These are phyloP conservation scores for Astrothelium macrocarpum DNA, from an alignment of 495 filamentous ascomycete genomes.

Conservation along the genomic window DNA sequence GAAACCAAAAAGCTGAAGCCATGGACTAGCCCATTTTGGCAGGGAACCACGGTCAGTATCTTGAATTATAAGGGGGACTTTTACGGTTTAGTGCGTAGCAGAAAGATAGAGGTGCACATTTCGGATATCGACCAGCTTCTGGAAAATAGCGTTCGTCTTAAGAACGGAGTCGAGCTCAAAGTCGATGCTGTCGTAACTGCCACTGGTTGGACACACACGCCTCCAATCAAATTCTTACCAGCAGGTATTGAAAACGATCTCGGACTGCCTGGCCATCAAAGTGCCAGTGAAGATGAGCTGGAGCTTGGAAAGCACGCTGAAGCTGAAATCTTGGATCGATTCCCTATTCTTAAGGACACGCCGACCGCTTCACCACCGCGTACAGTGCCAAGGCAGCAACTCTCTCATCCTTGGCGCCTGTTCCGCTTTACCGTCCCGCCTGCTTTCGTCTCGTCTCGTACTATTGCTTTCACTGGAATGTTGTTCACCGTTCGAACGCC, in stretches of 20 bases:
- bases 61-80: constrained; percentile 11
- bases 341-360: constrained; percentile 49
- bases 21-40: constrained; percentile 8
- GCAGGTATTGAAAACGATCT: constrained; percentile 22
- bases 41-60: constrained; percentile 7
- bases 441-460: constrained; percentile 16
- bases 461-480: constrained; percentile 23
- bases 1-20: neutral
- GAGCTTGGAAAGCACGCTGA: constrained; percentile 42
- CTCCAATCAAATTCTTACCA: constrained; percentile 56
- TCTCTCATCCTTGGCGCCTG: constrained; percentile 14
- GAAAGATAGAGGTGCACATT: constrained; percentile 51
- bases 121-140: constrained; percentile 49
- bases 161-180: constrained; percentile 44
- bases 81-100: constrained; percentile 27
- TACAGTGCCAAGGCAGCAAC: constrained; percentile 2
- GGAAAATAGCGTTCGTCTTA: constrained; percentile 44
- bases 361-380: constrained; percentile 16
- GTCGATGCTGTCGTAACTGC: constrained; percentile 57
- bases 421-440: constrained; percentile 28
- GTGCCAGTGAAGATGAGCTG: constrained; percentile 6
- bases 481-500: constrained; percentile 17
- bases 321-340: constrained; percentile 53
- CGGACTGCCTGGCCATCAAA: constrained; percentile 14
- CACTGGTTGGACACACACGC: constrained; percentile 37